These are phyloP conservation scores for Leavenworthia alabamica DNA, from an alignment of 345 rosid genomes.

Conservation along the genomic window DNA sequence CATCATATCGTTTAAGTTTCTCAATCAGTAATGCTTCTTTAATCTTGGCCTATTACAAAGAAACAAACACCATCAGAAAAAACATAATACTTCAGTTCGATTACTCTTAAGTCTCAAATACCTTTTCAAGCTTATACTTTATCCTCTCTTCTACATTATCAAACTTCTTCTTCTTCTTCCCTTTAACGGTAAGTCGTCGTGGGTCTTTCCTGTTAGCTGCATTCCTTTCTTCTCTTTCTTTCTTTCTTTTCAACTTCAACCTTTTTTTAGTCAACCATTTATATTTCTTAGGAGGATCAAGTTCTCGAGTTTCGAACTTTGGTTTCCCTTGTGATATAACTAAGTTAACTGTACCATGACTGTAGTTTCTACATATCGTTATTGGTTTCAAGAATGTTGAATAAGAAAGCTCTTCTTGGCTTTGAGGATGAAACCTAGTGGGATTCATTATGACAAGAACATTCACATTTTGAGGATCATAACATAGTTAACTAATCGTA, in stretches of 20 bases:
- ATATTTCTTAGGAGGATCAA: constrained; percentile 79
- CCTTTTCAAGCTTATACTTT: constrained; percentile 78
- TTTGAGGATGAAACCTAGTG: constrained; percentile 17
- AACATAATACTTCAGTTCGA: background rate
- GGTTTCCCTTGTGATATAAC: constrained; percentile 88
- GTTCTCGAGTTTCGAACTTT: constrained; percentile 65
- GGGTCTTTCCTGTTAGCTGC: constrained; percentile 86
- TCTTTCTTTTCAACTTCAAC: constrained; percentile 61
- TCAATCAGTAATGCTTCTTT: constrained; percentile 78
- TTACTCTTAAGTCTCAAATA: too few species aligned
- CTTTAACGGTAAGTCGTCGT: constrained; percentile 52
- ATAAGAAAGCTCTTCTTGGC: constrained; percentile 13
- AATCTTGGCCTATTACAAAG: constrained; percentile 52
- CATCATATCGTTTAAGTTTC: constrained; percentile 79
- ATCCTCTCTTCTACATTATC: constrained; percentile 70
- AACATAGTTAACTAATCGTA: too few species aligned
- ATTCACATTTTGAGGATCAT: too few species aligned
- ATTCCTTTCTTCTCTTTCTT: constrained; percentile 69
- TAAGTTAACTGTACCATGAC: constrained; percentile 60
- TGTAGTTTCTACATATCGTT: constrained; percentile 35
- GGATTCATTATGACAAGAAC: background rate
- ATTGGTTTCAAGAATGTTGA: constrained; percentile 2
- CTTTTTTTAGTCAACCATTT: constrained; percentile 77
- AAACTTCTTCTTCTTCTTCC: constrained; percentile 60
- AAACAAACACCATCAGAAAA: background rate